Conservation (phyloP, 2,329 filamentous ascomycete species). For the Didymella pomorum region DNA sequence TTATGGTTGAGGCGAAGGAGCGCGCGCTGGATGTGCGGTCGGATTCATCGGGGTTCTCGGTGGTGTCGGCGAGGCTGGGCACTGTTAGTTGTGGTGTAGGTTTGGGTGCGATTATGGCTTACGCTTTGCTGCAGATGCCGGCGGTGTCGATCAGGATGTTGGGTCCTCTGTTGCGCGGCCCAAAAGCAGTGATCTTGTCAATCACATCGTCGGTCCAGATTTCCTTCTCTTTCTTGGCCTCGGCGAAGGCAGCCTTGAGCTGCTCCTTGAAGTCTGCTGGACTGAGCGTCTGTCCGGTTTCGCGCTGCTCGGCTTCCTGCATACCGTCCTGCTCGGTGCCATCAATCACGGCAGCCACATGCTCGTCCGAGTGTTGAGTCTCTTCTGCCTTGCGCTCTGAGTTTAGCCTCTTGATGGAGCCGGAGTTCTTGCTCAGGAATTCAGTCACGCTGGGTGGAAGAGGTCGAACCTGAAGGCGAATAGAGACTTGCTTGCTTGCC, state of each 20-base stretch:
- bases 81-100: neutral
- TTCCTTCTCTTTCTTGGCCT: conserved; percentile 76
- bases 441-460: conserved; percentile 80
- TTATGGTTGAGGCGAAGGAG: conserved; percentile 88
- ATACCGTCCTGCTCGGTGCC: conserved; percentile 59
- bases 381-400: conserved; percentile 68
- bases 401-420: conserved; percentile 81
- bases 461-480: conserved; percentile 79
- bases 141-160: conserved; percentile 86
- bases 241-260: conserved; percentile 72
- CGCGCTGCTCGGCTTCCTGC: conserved; percentile 62
- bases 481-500: conserved; percentile 82
- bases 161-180: conserved; percentile 82
- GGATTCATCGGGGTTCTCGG: conserved; percentile 40
- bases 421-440: conserved; percentile 81
- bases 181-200: conserved; percentile 88
- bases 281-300: conserved; percentile 68
- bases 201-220: conserved; percentile 75
- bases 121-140: conserved; percentile 76
- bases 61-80: conserved; percentile 23
- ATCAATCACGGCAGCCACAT: conserved; percentile 51
- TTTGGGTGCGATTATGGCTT: conserved; percentile 42
- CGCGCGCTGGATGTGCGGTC: conserved; percentile 55
- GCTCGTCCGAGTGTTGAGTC: conserved; percentile 47
- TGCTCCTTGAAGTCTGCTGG: conserved; percentile 79